These are phyloP conservation scores for Trichophyton simii DNA, from an alignment of 2,329 filamentous ascomycete genomes.

Conservation along the genomic window DNA sequence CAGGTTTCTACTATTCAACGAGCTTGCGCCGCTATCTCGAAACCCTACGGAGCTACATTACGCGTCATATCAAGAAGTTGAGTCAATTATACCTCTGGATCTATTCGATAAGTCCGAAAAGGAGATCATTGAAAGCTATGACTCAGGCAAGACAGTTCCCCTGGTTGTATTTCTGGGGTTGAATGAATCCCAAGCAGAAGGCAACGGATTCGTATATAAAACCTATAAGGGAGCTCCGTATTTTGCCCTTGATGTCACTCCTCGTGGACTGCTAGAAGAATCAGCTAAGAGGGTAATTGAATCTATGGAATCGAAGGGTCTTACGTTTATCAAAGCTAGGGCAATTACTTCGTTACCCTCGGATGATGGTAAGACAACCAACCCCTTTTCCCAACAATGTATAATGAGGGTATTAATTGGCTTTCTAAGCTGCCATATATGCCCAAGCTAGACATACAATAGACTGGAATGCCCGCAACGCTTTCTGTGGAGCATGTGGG, in stretches of 20 bases:
- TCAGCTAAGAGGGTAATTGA: constrained; percentile 48
- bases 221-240: constrained; percentile 66
- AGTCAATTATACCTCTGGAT: constrained; percentile 55
- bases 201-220: constrained; percentile 32
- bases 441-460: constrained; percentile 77
- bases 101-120: constrained; percentile 61
- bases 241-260: constrained; percentile 83
- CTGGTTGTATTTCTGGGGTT: constrained; percentile 76
- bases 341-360: constrained; percentile 49
- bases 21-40: constrained; percentile 60
- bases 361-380: constrained; percentile 42
- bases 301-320: constrained; percentile 47
- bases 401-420: no score
- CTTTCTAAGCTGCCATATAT: constrained; percentile 62
- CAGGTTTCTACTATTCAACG: constrained; percentile 64
- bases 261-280: constrained; percentile 50
- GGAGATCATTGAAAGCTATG: constrained; percentile 58
- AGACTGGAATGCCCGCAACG: constrained; percentile 90
- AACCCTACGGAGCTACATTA: constrained; percentile 53
- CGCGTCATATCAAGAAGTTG: constrained; percentile 56
- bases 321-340: constrained; percentile 55
- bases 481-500: constrained; percentile 83
- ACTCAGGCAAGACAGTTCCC: constrained; percentile 55
- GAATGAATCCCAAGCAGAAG: constrained; percentile 48
- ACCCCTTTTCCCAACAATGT: neutral